Evolutionary conservation across 2,329 filamentous ascomycete species (phyloP).

Genomic region (Neopestalotiopsis clavispora): DNA sequence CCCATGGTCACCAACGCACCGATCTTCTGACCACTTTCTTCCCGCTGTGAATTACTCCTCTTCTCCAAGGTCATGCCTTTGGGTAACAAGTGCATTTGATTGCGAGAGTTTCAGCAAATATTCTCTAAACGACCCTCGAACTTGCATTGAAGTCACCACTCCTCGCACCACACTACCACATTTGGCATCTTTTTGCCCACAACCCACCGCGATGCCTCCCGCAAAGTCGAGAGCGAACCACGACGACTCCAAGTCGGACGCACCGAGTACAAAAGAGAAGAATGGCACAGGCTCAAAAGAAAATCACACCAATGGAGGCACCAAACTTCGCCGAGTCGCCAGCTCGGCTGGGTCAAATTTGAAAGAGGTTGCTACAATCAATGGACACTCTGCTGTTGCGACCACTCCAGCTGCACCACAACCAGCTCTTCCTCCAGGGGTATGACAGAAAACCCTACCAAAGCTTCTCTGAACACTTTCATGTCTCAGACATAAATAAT

Average conservation of each 20-base stretch:
- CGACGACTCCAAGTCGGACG: slow-evolving; percentile 41
- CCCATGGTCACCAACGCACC: no score
- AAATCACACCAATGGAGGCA: slow-evolving; percentile 43
- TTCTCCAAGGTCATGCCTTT: no score
- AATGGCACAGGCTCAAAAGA: slow-evolving; percentile 35
- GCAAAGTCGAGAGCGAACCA: slow-evolving; percentile 36
- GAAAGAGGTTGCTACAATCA: slow-evolving; percentile 46
- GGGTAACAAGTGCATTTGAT: no score
- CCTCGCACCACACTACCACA: no score
- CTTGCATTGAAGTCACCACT: no score
- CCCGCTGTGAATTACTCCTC: no score
- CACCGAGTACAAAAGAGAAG: slow-evolving; percentile 37
- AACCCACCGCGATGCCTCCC: slow-evolving; percentile 22
- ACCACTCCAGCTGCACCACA: slow-evolving; percentile 26
- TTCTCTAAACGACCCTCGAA: no score
- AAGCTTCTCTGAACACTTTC: background rate
- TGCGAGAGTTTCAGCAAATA: no score
- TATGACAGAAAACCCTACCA: slow-evolving; percentile 23
- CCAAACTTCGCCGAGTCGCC: slow-evolving; percentile 59
- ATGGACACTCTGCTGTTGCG: slow-evolving; percentile 31
- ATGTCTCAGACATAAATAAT: slow-evolving; percentile 16
- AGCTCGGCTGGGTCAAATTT: slow-evolving; percentile 56
- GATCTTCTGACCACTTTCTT: background rate
- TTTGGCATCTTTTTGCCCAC: no score
- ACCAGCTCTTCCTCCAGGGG: slow-evolving; percentile 30